phyloP scores from a whole-genome alignment of 2,329 filamentous ascomycete genomes.

The Tolypocladium ovalisporum region DNA sequence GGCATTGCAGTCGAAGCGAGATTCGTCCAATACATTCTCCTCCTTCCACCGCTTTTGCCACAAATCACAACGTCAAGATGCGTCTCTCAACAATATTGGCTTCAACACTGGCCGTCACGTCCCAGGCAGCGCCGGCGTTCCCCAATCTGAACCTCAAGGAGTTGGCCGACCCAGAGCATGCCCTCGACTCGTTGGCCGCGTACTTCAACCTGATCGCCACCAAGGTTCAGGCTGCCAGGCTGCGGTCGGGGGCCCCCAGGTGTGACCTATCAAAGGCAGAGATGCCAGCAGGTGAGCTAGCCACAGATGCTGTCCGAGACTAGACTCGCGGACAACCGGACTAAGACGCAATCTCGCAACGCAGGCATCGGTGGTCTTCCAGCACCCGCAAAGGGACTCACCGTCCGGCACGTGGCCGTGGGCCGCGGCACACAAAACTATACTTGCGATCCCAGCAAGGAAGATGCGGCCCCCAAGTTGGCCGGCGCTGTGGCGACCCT shows the following conservation, averaged over 20 bases:
- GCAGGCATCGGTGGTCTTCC: constrained; percentile 50
- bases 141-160: constrained; percentile 24
- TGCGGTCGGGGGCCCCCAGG: constrained; percentile 26
- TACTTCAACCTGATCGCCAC: constrained; percentile 51
- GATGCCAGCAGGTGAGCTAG: constrained; percentile 35
- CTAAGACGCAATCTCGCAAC: neutral
- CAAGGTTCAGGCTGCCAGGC: constrained; percentile 39
- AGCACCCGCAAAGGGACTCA: constrained; percentile 45
- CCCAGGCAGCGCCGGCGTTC: constrained; percentile 34
- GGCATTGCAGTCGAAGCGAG: constrained; percentile 1
- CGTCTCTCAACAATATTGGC: constrained; percentile 34
- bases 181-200: constrained; percentile 37
- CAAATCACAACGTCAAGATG: constrained; percentile 31
- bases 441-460: constrained; percentile 58
- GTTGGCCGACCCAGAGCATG: constrained; percentile 22
- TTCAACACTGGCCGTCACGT: constrained; percentile 32
- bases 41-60: neutral
- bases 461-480: constrained; percentile 50
- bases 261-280: constrained; percentile 45
- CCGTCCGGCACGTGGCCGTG: constrained; percentile 67
- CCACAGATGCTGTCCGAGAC: neutral
- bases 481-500: constrained; percentile 71
- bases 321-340: neutral
- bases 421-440: constrained; percentile 92
- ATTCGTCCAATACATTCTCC: constrained; percentile 7